Conservation (phyloP, 176 grass and related monocot genomes). For the Oryza rufipogon region DNA sequence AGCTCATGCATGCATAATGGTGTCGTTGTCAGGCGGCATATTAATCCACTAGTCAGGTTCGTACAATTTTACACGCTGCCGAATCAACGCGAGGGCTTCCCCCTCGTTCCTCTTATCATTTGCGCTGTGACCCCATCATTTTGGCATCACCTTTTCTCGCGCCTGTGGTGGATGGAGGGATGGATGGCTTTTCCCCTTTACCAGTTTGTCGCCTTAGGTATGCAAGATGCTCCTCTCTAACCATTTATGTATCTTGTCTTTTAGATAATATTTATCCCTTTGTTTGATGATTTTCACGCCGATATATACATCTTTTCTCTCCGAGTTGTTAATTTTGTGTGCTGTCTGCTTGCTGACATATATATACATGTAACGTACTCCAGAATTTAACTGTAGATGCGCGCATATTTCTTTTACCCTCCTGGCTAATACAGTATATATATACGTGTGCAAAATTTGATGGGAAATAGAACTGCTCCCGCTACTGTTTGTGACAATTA, state of each 20-base stretch:
- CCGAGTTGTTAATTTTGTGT: not conserved
- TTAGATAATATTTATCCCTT: not conserved
- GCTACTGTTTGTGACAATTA: not conserved
- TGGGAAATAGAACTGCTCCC: not conserved
- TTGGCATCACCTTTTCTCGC: slow-evolving; percentile 38
- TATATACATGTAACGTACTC: not conserved
- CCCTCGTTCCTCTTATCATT: slow-evolving; percentile 38
- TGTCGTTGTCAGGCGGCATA: slow-evolving; percentile 27
- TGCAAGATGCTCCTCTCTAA: slow-evolving; percentile 19
- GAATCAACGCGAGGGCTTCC: slow-evolving; percentile 29
- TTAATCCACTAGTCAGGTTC: slow-evolving; percentile 18
- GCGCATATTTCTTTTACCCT: not conserved
- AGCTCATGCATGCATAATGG: slow-evolving; percentile 34
- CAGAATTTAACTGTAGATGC: not conserved
- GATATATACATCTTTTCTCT: not conserved
- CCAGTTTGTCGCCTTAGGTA: slow-evolving; percentile 37
- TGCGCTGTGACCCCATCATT: slow-evolving; percentile 42
- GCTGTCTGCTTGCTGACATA: not conserved
- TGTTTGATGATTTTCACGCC: not conserved
- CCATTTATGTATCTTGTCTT: not conserved
- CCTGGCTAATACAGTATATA: not conserved
- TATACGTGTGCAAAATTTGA: not conserved
- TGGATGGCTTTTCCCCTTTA: slow-evolving; percentile 37
- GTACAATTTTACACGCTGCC: slow-evolving; percentile 47
- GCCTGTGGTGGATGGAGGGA: not conserved